These are phyloP conservation scores for Leccinum longicurvipes DNA, from an alignment of 768 basidiomycete genomes.

Conservation along the genomic window DNA sequence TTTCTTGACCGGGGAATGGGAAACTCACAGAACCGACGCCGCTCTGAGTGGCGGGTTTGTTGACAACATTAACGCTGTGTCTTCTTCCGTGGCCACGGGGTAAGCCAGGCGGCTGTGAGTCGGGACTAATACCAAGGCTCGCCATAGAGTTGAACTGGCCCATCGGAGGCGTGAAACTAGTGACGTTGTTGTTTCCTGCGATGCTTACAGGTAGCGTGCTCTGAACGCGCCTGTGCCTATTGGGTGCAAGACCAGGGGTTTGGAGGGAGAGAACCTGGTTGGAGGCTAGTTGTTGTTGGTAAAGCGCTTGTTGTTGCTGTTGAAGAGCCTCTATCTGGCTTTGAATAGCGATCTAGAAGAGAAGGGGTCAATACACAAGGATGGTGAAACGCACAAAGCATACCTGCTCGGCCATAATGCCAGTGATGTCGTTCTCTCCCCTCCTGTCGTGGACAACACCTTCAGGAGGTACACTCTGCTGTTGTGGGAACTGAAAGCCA, in stretches of 20 bases:
- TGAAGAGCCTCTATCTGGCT: slow-evolving; percentile 87
- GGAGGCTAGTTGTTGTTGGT: slow-evolving; percentile 87
- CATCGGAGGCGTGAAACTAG: slow-evolving; percentile 41
- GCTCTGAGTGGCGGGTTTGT: slow-evolving; percentile 54
- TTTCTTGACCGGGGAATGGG: slow-evolving; percentile 53
- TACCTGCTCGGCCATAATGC: slow-evolving; percentile 96
- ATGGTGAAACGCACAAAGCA: slow-evolving; percentile 9
- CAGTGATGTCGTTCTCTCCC: slow-evolving; percentile 71
- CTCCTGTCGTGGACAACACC: slow-evolving; percentile 43
- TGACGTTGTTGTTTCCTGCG: slow-evolving; percentile 39
- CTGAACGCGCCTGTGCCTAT: slow-evolving; percentile 82
- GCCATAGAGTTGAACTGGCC: slow-evolving; percentile 60
- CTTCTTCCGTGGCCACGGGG: slow-evolving; percentile 85
- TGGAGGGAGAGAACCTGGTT: slow-evolving; percentile 81
- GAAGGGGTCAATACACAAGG: slow-evolving; percentile 6
- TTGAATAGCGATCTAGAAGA: slow-evolving; percentile 75
- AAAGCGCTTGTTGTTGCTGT: slow-evolving; percentile 86
- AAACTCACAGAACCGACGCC: slow-evolving; percentile 49
- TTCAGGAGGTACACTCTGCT: slow-evolving; percentile 37
- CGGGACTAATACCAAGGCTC: slow-evolving; percentile 54
- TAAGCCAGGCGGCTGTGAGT: slow-evolving; percentile 60
- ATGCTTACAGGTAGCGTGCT: slow-evolving; percentile 71
- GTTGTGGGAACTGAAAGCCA: slow-evolving; percentile 82
- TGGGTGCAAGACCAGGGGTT: slow-evolving; percentile 68
- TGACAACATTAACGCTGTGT: slow-evolving; percentile 90